phyloP scores from a whole-genome alignment of 2,329 filamentous ascomycete species.

The Volutella citrinella region DNA sequence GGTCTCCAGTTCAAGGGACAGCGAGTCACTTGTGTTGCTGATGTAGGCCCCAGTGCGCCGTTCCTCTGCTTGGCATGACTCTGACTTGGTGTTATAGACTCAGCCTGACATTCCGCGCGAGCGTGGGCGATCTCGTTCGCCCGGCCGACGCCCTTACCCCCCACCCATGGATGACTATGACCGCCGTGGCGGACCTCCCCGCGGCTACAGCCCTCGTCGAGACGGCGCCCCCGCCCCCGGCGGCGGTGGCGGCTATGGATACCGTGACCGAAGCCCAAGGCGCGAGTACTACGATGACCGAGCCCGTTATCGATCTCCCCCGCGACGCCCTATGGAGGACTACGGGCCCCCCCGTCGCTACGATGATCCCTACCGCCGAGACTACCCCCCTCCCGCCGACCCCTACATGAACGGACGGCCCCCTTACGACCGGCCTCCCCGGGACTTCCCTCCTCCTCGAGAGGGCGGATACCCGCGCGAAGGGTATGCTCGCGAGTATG shows the following conservation, averaged over 20 bases:
- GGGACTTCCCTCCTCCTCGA: constrained; percentile 51
- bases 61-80: constrained; percentile 2
- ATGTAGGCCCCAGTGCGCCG: constrained; percentile 52
- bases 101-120: constrained; percentile 76
- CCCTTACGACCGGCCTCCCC: constrained; percentile 55
- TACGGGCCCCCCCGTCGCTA: constrained; percentile 70
- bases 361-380: constrained; percentile 73
- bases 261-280: constrained; percentile 83
- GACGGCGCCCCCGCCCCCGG: too few relatives aligned
- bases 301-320: constrained; percentile 76
- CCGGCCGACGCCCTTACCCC: constrained; percentile 60
- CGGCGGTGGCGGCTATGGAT: constrained; percentile 71
- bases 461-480: constrained; percentile 38
- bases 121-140: constrained; percentile 76
- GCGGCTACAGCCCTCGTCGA: constrained; percentile 81
- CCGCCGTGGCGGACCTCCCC: constrained; percentile 71
- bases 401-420: constrained; percentile 57
- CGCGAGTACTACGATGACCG: constrained; percentile 87
- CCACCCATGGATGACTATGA: constrained; percentile 77
- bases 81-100: constrained; percentile 49
- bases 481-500: constrained; percentile 47
- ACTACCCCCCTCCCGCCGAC: constrained; percentile 64
- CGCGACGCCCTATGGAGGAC: constrained; percentile 74
- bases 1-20: constrained; percentile 89
- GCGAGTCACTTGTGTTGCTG: constrained; percentile 79